Conservation (phyloP, 2,329 filamentous ascomycete species). For the Colletotrichum sidae region DNA sequence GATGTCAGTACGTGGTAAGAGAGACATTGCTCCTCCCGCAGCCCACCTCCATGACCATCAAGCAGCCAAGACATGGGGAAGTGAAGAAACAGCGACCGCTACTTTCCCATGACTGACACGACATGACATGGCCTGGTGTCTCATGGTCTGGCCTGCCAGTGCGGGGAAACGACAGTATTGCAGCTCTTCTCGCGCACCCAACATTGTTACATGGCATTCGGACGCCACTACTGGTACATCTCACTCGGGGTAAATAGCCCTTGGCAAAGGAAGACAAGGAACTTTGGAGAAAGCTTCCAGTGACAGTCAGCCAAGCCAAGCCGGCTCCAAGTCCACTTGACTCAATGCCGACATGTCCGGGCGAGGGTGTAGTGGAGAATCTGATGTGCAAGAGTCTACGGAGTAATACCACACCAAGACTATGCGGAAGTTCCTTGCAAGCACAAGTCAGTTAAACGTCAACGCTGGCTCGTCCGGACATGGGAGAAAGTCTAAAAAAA, state of each 20-base stretch:
- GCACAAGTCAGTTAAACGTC: slow-evolving; percentile 24
- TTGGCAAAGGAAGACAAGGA: slow-evolving; percentile 3
- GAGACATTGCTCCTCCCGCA: background rate
- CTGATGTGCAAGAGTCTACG: slow-evolving; percentile 6
- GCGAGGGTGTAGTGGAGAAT: slow-evolving; percentile 16
- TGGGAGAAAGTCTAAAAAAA: slow-evolving; percentile 27
- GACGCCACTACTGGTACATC: slow-evolving; percentile 15
- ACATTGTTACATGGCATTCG: slow-evolving; percentile 22
- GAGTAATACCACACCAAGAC: slow-evolving; percentile 4
- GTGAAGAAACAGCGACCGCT: slow-evolving; percentile 17
- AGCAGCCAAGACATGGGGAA: slow-evolving; percentile 33
- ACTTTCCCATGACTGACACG: background rate
- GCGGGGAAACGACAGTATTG: slow-evolving; percentile 19
- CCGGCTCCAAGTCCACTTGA: slow-evolving; percentile 13
- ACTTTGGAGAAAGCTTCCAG: slow-evolving; percentile 29
- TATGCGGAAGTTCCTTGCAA: slow-evolving; percentile 9
- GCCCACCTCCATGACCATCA: slow-evolving; percentile 4
- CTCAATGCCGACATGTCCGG: slow-evolving; percentile 34
- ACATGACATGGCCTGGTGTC: too few species aligned
- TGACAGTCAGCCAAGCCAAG: slow-evolving; percentile 2
- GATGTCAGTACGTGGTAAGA: slow-evolving; percentile 2
- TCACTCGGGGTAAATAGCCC: background rate
- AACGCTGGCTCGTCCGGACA: slow-evolving; percentile 29
- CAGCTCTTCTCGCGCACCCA: slow-evolving; percentile 15
- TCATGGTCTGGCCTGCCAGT: background rate